Conservation (phyloP, 768 basidiomycete species). For the Naganishia vaughanmartiniae region DNA sequence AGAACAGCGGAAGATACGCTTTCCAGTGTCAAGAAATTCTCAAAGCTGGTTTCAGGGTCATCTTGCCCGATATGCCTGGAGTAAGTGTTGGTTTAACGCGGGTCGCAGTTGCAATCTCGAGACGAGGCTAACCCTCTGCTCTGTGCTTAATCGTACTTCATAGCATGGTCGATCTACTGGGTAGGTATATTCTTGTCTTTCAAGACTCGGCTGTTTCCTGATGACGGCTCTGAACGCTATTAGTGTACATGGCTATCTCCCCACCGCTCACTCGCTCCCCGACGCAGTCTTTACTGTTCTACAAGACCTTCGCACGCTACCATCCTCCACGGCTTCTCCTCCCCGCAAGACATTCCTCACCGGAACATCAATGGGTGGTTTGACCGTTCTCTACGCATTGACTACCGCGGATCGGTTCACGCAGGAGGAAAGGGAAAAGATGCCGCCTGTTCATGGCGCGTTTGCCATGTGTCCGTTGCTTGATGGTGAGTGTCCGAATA, state of each 20-base stretch:
- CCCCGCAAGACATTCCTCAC: constrained; percentile 24
- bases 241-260: not conserved
- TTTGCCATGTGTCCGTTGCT: constrained; percentile 23
- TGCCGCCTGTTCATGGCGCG: constrained; percentile 13
- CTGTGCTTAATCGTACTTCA: not conserved
- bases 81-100: constrained; percentile 39
- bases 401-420: not conserved
- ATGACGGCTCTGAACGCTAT: not conserved
- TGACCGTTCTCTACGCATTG: constrained; percentile 22
- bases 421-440: constrained; percentile 7
- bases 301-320: constrained; percentile 10
- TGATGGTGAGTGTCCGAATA: constrained; percentile 11
- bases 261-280: constrained; percentile 10
- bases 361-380: constrained; percentile 25
- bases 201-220: not conserved
- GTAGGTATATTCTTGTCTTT: not conserved
- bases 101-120: not conserved
- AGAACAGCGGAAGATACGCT: constrained; percentile 44
- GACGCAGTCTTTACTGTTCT: constrained; percentile 17
- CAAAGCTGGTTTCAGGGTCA: constrained; percentile 51
- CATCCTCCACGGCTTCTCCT: not conserved
- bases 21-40: constrained; percentile 49
- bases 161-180: constrained; percentile 16
- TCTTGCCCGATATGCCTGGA: constrained; percentile 53
- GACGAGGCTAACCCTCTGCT: not conserved